Percentiles rank a stretch among this genome's conserved stretches.
These are phyloP conservation scores for Verticillium nubilum DNA, from an alignment of 2,329 filamentous ascomycete genomes.

Conservation along the genomic window DNA sequence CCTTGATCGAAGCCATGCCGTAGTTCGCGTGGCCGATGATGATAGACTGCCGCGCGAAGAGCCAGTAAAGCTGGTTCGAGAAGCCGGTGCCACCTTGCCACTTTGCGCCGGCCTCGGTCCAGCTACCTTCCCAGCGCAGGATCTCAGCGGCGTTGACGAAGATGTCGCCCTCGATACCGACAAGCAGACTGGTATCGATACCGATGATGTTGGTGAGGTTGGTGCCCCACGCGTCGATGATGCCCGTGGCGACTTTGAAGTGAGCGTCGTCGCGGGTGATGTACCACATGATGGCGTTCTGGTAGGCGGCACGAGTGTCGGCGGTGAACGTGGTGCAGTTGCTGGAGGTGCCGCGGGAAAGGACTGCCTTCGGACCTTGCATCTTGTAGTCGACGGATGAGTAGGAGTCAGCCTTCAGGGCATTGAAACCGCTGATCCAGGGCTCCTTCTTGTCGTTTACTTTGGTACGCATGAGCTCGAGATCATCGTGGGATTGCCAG, in stretches of 20 bases:
- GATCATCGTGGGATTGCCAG: constrained; percentile 9
- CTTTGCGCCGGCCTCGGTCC: constrained; percentile 27
- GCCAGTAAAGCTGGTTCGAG: constrained; percentile 32
- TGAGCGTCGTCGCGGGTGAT: constrained; percentile 29
- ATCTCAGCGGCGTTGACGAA: constrained; percentile 37
- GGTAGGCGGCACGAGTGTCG: constrained; percentile 31
- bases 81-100: constrained; percentile 29
- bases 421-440: constrained; percentile 2
- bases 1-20: constrained; percentile 32
- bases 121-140: constrained; percentile 35
- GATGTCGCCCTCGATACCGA: constrained; percentile 31
- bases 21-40: constrained; percentile 36
- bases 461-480: constrained; percentile 6
- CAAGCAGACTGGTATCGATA: constrained; percentile 26
- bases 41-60: constrained; percentile 30
- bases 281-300: constrained; percentile 37
- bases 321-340: constrained; percentile 30
- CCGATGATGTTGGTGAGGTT: constrained; percentile 26
- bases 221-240: constrained; percentile 29
- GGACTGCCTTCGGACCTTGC: constrained; percentile 22
- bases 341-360: constrained; percentile 23
- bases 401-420: constrained; percentile 7
- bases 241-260: constrained; percentile 25
- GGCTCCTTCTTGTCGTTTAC: constrained; percentile 4
- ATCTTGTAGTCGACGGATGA: constrained; percentile 17